Conservation (phyloP, 1,139 yeast genomes). For the Taiozyma sp. region DNA sequence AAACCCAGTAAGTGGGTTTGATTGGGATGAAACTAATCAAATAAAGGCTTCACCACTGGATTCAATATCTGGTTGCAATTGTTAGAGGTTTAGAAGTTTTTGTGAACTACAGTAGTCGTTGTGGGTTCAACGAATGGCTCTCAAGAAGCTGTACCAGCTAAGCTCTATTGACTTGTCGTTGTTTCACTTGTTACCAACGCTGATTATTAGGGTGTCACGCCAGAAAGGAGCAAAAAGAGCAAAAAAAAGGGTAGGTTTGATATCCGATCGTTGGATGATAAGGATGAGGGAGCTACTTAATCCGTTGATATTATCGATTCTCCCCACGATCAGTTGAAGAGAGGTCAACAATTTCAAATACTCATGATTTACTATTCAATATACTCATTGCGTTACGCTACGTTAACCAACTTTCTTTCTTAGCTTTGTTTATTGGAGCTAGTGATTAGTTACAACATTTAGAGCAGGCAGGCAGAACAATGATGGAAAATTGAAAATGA, state of each 20-base stretch:
- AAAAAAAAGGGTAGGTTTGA: conserved; percentile 39
- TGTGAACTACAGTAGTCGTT: conserved; percentile 4
- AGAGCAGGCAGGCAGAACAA: not conserved
- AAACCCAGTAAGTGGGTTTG: conserved; percentile 1
- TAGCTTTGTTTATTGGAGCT: not conserved
- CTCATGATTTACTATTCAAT: not conserved
- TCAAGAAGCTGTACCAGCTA: conserved; percentile 1
- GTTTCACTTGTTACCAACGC: conserved; percentile 1
- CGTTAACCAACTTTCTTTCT: not conserved
- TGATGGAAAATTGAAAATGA: not conserved
- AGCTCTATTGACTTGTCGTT: conserved; percentile 3
- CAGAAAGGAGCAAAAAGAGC: not conserved
- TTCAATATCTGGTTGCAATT: conserved; percentile 1
- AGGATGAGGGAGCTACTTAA: not conserved
- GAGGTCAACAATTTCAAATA: not conserved
- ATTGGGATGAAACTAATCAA: conserved; percentile 3
- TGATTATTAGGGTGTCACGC: not conserved
- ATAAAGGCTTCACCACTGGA: not conserved
- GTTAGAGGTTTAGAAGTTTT: conserved; percentile 4
- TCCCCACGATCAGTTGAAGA: not conserved
- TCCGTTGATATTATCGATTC: conserved; percentile 31
- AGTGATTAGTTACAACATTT: not conserved
- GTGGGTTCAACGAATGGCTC: conserved; percentile 1
- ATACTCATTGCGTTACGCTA: not conserved
- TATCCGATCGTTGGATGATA: not conserved